Evolutionary conservation across 352 stramenopile genomes (phyloP).

Genomic region (Saprolegnia diclina): DNA sequence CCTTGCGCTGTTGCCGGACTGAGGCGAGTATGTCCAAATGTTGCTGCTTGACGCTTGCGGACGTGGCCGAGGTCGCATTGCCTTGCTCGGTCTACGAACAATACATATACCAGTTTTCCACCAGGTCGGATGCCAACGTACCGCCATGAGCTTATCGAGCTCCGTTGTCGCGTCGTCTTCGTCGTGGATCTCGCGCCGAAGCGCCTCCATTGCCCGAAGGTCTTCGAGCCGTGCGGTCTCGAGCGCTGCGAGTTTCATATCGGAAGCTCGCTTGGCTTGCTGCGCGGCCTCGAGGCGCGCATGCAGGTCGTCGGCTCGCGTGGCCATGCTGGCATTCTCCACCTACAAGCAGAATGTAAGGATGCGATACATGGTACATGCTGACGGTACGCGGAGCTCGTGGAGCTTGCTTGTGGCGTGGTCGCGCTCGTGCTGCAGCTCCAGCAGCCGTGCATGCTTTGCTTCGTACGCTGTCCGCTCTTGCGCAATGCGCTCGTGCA

Average conservation of each 20-base stretch:
- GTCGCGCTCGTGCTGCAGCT: conserved; percentile 18
- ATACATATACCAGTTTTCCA: background rate
- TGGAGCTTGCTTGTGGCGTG: background rate
- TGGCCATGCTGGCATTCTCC: conserved; percentile 44
- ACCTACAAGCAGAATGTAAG: conserved; percentile 7
- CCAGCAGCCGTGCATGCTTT: background rate
- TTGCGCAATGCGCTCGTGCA: background rate
- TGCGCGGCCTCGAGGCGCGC: conserved; percentile 32
- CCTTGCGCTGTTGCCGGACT: conserved; percentile 31
- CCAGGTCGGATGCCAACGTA: background rate
- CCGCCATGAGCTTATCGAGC: conserved; percentile 17
- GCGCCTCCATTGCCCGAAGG: background rate
- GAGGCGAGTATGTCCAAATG: conserved; percentile 32
- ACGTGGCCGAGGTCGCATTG: background rate
- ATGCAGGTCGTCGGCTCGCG: conserved; percentile 55
- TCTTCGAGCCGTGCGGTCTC: conserved; percentile 8
- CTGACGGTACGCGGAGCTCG: background rate
- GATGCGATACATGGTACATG: too few species aligned
- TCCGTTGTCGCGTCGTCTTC: conserved; percentile 20
- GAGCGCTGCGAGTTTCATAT: conserved; percentile 1
- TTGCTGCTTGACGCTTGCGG: background rate
- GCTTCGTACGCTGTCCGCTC: conserved; percentile 2
- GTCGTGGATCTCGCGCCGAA: conserved; percentile 20
- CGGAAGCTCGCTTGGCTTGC: background rate
- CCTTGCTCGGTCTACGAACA: background rate